Evolutionary conservation across 805 yeast genomes (phyloP), one percentile per base, ranked within the genome.

Genomic region (Yamadazyma insecticola): DNA sequence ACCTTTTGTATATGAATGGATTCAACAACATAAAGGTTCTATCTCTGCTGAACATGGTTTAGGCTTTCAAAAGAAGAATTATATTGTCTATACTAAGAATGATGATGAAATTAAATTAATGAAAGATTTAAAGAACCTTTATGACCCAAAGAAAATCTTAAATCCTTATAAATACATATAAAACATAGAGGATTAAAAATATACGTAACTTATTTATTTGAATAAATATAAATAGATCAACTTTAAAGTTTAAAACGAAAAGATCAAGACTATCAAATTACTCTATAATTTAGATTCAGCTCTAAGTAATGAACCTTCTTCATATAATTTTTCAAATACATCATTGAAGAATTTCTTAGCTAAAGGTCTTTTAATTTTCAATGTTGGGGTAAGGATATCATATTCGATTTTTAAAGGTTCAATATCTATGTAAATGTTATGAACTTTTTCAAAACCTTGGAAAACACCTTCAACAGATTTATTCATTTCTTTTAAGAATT

Each of bases 11-110:
- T 92, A 88, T 54, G 95, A 92, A 63, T 89, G 89, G 82, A 83
- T 92, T 33, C 50, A 73, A 59, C 48, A 58, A 16, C 68, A 75
- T 40, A 64, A 78, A 20, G 98, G 98, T 14, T 89, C 97, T 1
- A 81, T 92, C 32, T 82, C 95, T 37, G 98, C 98, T 16, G 98
- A 92, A 59, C 98, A 92, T 56, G 98, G 98, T 11, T 70, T 92
- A 36, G 98, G 98, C 0, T 86, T 92, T 74, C 97, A 90, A 51
- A 92, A 92, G 81, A 87, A 82, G 47, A 83, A 85, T 51, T 92
- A 84, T 55, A 72, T 90, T 44, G 81, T 81, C 7, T 92, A 90
- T 64, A 74, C 95, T 31, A 92, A 89, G 68, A 74, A 76, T 41
- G 78, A 71, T 9, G 63, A 65, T 31, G 89, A 87, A 55, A 74